Conservation (phyloP, 1,139 yeast species). For the Hansenula sp. region DNA sequence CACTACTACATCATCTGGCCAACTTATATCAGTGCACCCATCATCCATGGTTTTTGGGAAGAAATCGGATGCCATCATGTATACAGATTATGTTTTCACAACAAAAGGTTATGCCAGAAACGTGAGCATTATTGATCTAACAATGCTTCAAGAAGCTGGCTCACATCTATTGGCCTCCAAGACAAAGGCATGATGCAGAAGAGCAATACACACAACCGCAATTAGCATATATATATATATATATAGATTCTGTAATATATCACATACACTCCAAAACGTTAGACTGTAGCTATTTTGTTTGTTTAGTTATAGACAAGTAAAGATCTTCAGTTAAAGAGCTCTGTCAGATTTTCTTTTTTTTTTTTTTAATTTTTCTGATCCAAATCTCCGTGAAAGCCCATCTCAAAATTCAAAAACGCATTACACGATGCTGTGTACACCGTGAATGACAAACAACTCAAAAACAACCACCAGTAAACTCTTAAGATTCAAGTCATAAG, state of each 20-base stretch:
- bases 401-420: too few species aligned
- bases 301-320: background rate
- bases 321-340: background rate
- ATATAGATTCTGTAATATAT: too few species aligned
- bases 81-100: constrained; percentile 90
- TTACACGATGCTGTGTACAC: too few species aligned
- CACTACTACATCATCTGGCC: constrained; percentile 79
- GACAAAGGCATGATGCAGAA: constrained; percentile 2
- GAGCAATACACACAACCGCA: background rate
- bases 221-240: too few species aligned
- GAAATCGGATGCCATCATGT: constrained; percentile 84
- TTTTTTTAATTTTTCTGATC: background rate
- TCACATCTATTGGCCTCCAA: constrained; percentile 18
- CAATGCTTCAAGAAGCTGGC: constrained; percentile 77
- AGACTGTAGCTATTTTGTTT: too few species aligned
- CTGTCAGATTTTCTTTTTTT: background rate
- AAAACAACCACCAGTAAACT: background rate
- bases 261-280: too few species aligned
- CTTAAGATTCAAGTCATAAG: too few species aligned
- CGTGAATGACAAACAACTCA: too few species aligned
- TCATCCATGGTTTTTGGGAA: constrained; percentile 85
- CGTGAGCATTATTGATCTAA: constrained; percentile 77
- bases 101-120: constrained; percentile 89
- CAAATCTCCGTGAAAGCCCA: too few species aligned
- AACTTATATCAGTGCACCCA: constrained; percentile 84